Conservation (phyloP, 331 rosid genomes). For the Acacia pycnantha region DNA sequence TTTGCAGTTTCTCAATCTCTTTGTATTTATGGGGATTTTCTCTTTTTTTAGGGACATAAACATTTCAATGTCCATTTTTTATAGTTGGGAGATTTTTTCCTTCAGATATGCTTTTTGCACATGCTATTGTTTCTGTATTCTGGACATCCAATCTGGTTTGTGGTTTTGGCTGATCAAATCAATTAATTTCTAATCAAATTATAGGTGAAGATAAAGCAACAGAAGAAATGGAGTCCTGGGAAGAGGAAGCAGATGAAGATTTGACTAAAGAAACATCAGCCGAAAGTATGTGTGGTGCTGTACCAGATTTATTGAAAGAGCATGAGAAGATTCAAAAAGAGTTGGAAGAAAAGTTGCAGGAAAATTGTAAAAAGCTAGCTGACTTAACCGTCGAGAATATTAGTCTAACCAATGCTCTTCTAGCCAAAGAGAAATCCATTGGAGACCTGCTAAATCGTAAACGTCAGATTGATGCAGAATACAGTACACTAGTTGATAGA, state of each 20-base stretch:
- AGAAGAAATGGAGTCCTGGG: constrained; percentile 27
- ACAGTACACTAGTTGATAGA: constrained; percentile 56
- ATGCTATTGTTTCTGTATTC: neutral
- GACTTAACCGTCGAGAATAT: constrained; percentile 53
- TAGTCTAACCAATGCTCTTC: constrained; percentile 56
- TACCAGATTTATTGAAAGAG: constrained; percentile 52
- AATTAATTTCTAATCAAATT: constrained; percentile 18
- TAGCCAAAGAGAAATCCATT: constrained; percentile 66
- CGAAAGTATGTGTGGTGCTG: constrained; percentile 50
- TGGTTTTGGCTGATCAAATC: constrained; percentile 11
- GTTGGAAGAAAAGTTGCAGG: constrained; percentile 74
- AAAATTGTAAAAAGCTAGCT: constrained; percentile 52
- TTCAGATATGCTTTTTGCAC: constrained; percentile 5
- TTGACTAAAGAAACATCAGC: constrained; percentile 31
- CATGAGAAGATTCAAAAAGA: constrained; percentile 55
- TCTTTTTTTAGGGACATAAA: neutral
- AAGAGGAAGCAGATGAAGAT: constrained; percentile 36
- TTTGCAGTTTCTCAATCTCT: neutral
- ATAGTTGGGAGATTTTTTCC: neutral
- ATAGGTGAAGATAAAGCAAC: constrained; percentile 38
- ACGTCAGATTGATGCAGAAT: constrained; percentile 60
- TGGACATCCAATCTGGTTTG: constrained; percentile 11
- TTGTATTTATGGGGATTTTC: neutral
- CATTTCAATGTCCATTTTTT: neutral
- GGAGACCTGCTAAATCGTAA: constrained; percentile 47